These are phyloP conservation scores for Rhizoctonia solani DNA, from an alignment of 1,284 basidiomycete genomes.

Conservation along the genomic window DNA sequence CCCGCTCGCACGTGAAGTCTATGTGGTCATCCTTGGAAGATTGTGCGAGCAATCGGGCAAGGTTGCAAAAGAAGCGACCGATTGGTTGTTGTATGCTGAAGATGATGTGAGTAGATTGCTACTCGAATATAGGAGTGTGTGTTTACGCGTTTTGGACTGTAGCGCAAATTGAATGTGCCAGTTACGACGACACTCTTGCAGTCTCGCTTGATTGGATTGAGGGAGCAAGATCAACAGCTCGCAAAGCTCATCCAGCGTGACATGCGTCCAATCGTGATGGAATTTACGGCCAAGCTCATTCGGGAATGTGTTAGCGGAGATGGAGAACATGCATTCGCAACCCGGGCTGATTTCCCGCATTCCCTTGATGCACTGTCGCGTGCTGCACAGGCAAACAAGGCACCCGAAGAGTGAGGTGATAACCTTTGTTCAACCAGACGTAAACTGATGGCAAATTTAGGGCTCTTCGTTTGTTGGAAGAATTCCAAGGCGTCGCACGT, in stretches of 20 bases:
- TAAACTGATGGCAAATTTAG: slow-evolving; percentile 44
- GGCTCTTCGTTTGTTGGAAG: slow-evolving; percentile 66
- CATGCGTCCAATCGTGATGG: slow-evolving; percentile 75
- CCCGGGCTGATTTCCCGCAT: slow-evolving; percentile 78
- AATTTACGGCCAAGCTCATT: slow-evolving; percentile 83
- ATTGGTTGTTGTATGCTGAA: slow-evolving; percentile 96
- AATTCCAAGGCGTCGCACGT: slow-evolving; percentile 50
- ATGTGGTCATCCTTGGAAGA: slow-evolving; percentile 85
- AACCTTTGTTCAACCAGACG: slow-evolving; percentile 19
- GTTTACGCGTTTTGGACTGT: slow-evolving; percentile 8
- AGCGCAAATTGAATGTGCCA: slow-evolving; percentile 95
- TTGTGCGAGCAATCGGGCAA: slow-evolving; percentile 89
- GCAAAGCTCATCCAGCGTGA: slow-evolving; percentile 82
- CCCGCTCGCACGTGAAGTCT: slow-evolving; percentile 86
- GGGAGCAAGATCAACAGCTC: slow-evolving; percentile 87
- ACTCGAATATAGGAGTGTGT: background rate
- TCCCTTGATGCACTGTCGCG: slow-evolving; percentile 83
- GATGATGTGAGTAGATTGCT: slow-evolving; percentile 74
- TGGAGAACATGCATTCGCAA: slow-evolving; percentile 71
- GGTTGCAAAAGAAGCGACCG: slow-evolving; percentile 94
- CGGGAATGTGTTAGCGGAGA: slow-evolving; percentile 83
- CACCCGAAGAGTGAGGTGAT: slow-evolving; percentile 74
- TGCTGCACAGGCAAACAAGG: slow-evolving; percentile 72
- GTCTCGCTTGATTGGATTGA: slow-evolving; percentile 77
- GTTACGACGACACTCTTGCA: slow-evolving; percentile 90